Evolutionary conservation across 352 stramenopile genomes (phyloP), one percentile per base, ranked within the genome.

Genomic region (Pseudoperonospora humuli): DNA sequence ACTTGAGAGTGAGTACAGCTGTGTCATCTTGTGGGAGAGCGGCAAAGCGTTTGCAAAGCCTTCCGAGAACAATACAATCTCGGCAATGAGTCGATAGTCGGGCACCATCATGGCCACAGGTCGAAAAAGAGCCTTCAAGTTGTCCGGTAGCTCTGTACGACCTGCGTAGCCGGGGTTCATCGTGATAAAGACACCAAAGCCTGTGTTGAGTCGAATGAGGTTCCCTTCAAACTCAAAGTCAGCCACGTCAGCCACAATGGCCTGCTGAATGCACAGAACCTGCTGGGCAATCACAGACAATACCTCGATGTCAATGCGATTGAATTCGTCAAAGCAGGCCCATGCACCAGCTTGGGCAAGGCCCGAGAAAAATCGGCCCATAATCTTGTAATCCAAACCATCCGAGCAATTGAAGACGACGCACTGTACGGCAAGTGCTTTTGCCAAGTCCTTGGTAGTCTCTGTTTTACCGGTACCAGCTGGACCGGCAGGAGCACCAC

Each of bases 281-380:
- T 97, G 92, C 50, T 97, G 91, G n/a, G 92, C 90, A 57, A 97
- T 97, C 14, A 97, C 92, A 15, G 85, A 97, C 3, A 97, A 48
- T 17, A 97, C 92, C 52, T 97, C 92, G 37, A 97, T 96, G 56
- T 97, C 90, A 36, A 97, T 97, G 17, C 92, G 87, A 52, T 97
- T 97, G 58, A 97, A 97, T 58, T 97, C 92, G 48, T 97, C 92
- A 59, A 97, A 97, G 62, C 92, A 97, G 6, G 88, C 91, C 92
- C 92, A 97, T 6, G 92, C 88, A 3, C 90, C 90, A 3, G 88
- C 84, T 45, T 97, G 89, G 1, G 89, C 90, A 0, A 97, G 63
- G 11, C 92, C 92, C 0, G 90, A 97, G 65, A 97, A 97, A 64
- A 97, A 97, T 0, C 91, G 62, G 0, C 92, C 92, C 92, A 97